Base-by-base conservation (phyloP, 768 basidiomycete genomes). In the Mycena vulgaris region DNA sequence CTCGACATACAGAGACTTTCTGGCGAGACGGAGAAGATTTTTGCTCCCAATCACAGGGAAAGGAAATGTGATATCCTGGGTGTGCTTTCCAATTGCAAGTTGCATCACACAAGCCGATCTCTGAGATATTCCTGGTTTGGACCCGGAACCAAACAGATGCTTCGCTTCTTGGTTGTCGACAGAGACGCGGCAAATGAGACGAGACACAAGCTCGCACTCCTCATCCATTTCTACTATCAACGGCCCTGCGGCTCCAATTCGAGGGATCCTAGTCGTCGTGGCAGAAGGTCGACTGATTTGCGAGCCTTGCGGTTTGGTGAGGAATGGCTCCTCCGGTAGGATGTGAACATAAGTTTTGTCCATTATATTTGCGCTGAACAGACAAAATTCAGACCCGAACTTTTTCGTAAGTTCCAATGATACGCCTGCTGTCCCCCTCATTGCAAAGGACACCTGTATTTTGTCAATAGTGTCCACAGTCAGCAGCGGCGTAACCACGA, bases 71-170 rank as follows among this genome's bases (percentile, higher is more conserved):
- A 62, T 23, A 33, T 30, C 19, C 25, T 49, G 25, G 11, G 65
- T 75, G 2, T 23, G 81, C 80, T 76, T 84, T n/a, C 42, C 64
- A 23, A 66, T 47, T 17, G 48, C 35, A 16, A 66, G 33, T 19
- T 45, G 21, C 72, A 79, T 74, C 31, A 67, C 66, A 39, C 76
- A 76, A 14, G 78, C 66, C 3, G 77, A 78, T 2, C 61, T 40
- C 66, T 79, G 78, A 19, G 63, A 28, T n/a, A 74, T 60, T 25
- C 63, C 23, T 11, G 75, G 75, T 14, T 39, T 51, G 9, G 70
- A 58, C 1, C 73, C 75, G 28, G 71, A 62, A 37, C 64, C 58
- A 31, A 78, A 69, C 6, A 63, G 30, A 11, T n/a, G 47, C 31
- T 61, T 57, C 14, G 67, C 72, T 16, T 42, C 52, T 19, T 37